Percentiles rank a stretch among this genome's conserved stretches.
Conservation (phyloP, 768 basidiomycete species). For the Auricularia cornea region DNA sequence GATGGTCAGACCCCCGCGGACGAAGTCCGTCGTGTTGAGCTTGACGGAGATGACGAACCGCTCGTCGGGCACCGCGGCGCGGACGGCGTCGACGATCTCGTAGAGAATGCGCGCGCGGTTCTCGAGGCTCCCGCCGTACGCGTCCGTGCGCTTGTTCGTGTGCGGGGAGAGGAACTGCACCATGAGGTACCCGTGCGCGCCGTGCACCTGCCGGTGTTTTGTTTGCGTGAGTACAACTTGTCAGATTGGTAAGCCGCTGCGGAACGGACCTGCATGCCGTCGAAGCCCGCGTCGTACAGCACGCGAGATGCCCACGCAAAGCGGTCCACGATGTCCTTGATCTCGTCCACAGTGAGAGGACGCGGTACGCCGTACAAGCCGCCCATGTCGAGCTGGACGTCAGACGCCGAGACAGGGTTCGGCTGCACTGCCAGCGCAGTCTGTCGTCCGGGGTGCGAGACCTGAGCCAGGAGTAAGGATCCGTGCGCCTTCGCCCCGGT, state of each 20-base stretch:
- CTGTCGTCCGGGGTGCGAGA: background rate
- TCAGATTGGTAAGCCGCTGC: too few species aligned
- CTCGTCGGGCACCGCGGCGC: conserved; percentile 14
- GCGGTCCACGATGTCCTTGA: background rate
- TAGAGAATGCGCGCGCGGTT: conserved; percentile 34
- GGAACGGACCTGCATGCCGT: background rate
- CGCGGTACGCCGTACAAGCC: background rate
- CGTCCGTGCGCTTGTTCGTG: conserved; percentile 34
- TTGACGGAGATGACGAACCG: conserved; percentile 27
- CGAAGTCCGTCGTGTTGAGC: conserved; percentile 23
- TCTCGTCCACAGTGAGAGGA: background rate
- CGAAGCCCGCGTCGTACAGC: background rate
- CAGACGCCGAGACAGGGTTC: background rate
- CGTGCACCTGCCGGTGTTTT: conserved; percentile 23
- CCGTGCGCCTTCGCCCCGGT: background rate
- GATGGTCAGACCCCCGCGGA: conserved; percentile 21
- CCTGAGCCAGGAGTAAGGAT: background rate
- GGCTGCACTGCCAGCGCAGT: too few species aligned
- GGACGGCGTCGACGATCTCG: conserved; percentile 24
- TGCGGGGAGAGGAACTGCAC: conserved; percentile 30
- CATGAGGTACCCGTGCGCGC: conserved; percentile 25
- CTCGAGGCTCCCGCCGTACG: conserved; percentile 35
- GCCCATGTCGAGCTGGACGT: background rate
- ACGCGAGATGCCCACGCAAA: background rate
- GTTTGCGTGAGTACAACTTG: too few species aligned